Conservation (phyloP, 441 rosid species). For the Erodium trifolium region DNA sequence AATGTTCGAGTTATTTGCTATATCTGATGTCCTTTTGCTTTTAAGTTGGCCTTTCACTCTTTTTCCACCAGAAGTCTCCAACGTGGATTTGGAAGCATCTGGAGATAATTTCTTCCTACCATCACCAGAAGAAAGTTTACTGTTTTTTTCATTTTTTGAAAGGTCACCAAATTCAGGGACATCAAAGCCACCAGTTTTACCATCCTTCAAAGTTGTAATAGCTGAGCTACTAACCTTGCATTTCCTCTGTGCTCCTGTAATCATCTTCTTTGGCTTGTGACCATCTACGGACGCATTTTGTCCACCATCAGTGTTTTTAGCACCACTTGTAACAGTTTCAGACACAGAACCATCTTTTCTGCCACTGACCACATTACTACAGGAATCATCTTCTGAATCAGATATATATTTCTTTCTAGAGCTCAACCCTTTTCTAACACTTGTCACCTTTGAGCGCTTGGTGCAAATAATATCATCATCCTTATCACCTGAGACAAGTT, state of each 20-base stretch:
- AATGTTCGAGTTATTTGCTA: constrained; percentile 29
- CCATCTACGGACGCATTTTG: constrained; percentile 32
- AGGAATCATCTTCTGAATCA: constrained; percentile 9
- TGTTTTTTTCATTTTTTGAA: constrained; percentile 31
- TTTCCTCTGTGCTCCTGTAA: constrained; percentile 31
- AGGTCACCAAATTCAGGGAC: constrained; percentile 31
- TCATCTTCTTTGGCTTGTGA: constrained; percentile 35
- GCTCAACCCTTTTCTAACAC: constrained; percentile 4
- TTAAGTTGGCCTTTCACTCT: constrained; percentile 29
- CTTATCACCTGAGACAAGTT: constrained; percentile 34
- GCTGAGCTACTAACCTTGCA: constrained; percentile 25
- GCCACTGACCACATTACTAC: background rate
- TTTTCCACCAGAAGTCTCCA: constrained; percentile 27
- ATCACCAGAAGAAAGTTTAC: constrained; percentile 24
- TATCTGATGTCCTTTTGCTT: constrained; percentile 31
- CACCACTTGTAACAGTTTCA: background rate
- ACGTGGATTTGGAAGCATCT: constrained; percentile 25
- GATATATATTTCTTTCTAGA: constrained; percentile 5
- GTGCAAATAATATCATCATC: constrained; percentile 23
- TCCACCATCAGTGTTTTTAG: constrained; percentile 27
- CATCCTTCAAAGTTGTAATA: constrained; percentile 26
- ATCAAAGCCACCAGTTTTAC: constrained; percentile 23
- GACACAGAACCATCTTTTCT: background rate
- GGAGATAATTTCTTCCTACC: constrained; percentile 18
- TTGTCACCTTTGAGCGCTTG: constrained; percentile 18